Evolutionary conservation across 805 yeast species (phyloP).

Genomic region (Candida sakaeoensis): DNA sequence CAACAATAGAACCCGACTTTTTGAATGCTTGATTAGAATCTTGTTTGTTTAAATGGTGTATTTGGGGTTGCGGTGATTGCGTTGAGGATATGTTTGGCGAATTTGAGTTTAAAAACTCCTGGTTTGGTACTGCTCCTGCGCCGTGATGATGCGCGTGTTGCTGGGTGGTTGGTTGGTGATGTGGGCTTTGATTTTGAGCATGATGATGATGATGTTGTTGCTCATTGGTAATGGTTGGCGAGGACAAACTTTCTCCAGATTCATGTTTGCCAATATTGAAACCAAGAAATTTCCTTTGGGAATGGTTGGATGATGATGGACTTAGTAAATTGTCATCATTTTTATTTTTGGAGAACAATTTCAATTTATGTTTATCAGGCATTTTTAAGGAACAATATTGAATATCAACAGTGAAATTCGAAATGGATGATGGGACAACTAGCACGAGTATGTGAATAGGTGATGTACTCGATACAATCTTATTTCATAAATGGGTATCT

Average conservation of each 20-base stretch:
- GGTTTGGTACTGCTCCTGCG: not conserved
- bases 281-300: constrained; percentile 38
- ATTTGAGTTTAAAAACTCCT: not conserved
- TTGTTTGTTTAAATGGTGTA: constrained; percentile 13
- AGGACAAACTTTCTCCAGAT: constrained; percentile 31
- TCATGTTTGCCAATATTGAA: constrained; percentile 41
- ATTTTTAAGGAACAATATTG: constrained; percentile 16
- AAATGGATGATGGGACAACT: too few species aligned
- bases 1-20: constrained; percentile 57
- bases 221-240: constrained; percentile 32
- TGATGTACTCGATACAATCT: too few species aligned
- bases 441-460: not conserved
- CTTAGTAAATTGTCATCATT: constrained; percentile 24
- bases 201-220: constrained; percentile 5
- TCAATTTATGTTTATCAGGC: constrained; percentile 44
- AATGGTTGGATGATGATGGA: constrained; percentile 16
- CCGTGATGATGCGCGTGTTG: not conserved
- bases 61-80: constrained; percentile 8
- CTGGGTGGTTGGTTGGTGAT: too few species aligned
- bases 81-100: constrained; percentile 4
- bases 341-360: constrained; percentile 38
- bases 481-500: not conserved
- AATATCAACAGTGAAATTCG: not conserved
- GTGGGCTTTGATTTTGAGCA: not conserved
- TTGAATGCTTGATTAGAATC: constrained; percentile 30